These are phyloP conservation scores for Salicornia ramosissima DNA, from an alignment of 148 eudicot genomes.

Conservation along the genomic window DNA sequence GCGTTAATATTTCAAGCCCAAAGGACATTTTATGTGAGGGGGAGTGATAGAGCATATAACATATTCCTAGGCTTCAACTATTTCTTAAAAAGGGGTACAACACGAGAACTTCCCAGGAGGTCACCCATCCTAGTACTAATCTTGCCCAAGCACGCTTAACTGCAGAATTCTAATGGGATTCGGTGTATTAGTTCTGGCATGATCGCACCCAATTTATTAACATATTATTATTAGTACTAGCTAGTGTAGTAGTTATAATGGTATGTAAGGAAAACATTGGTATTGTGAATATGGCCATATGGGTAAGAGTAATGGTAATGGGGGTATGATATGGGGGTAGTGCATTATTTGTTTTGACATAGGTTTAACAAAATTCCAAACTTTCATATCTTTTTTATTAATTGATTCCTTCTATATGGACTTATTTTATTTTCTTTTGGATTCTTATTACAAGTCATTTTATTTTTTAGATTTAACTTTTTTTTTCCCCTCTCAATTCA, in stretches of 20 bases:
- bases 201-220: too few species aligned
- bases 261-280: not conserved
- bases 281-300: not conserved
- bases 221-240: too few species aligned
- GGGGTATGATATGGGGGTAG: constrained; percentile 7
- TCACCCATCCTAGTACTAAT: constrained; percentile 51
- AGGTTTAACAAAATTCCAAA: constrained; percentile 16
- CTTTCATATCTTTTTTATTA: constrained; percentile 15
- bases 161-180: constrained; percentile 58
- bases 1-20: too few species aligned
- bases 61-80: too few species aligned
- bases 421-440: not conserved
- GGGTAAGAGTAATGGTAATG: not conserved
- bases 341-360: constrained; percentile 8
- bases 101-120: not conserved
- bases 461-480: not conserved
- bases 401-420: constrained; percentile 10
- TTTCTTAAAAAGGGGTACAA: too few species aligned
- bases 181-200: constrained; percentile 70
- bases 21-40: too few species aligned
- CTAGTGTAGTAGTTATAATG: not conserved
- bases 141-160: constrained; percentile 46
- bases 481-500: not conserved
- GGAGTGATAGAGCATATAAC: too few species aligned
- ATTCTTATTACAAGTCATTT: constrained; percentile 7